phyloP scores from a whole-genome alignment of 2,329 filamentous ascomycete species.

The Aureobasidium zeae region DNA sequence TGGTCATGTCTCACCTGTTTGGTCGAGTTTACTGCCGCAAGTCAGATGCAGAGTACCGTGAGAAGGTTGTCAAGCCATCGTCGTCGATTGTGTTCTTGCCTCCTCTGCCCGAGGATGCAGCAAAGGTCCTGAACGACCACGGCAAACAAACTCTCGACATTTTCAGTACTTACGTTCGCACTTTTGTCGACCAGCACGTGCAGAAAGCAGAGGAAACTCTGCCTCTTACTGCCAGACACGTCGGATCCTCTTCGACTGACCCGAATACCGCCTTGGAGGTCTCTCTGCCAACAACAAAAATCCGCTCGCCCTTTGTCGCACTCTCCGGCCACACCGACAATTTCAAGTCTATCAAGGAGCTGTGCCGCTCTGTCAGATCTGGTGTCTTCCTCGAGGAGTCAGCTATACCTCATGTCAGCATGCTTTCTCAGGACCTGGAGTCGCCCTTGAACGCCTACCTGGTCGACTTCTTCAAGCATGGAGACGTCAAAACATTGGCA shows the following conservation, averaged over 20 bases:
- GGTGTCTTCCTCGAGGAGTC: slow-evolving; percentile 68
- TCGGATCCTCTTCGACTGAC: slow-evolving; percentile 28
- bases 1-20: slow-evolving; percentile 64
- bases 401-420: slow-evolving; percentile 58
- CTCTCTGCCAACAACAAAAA: slow-evolving; percentile 33
- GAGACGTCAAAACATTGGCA: slow-evolving; percentile 51
- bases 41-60: slow-evolving; percentile 39
- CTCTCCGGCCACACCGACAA: slow-evolving; percentile 59
- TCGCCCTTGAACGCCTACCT: slow-evolving; percentile 58
- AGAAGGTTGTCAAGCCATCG: slow-evolving; percentile 45
- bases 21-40: slow-evolving; percentile 46
- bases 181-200: slow-evolving; percentile 58
- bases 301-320: slow-evolving; percentile 61
- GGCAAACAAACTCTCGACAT: slow-evolving; percentile 57
- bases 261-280: neutral
- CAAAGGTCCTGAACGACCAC: slow-evolving; percentile 48
- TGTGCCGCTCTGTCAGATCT: slow-evolving; percentile 55
- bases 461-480: slow-evolving; percentile 69
- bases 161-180: slow-evolving; percentile 60
- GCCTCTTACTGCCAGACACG: slow-evolving; percentile 48
- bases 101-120: slow-evolving; percentile 49
- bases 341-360: slow-evolving; percentile 56
- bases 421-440: slow-evolving; percentile 48
- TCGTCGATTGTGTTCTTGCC: slow-evolving; percentile 59
- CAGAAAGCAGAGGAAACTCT: slow-evolving; percentile 44